These are phyloP conservation scores for Rhodamnia argentea DNA, from an alignment of 345 rosid species.

Conservation along the genomic window DNA sequence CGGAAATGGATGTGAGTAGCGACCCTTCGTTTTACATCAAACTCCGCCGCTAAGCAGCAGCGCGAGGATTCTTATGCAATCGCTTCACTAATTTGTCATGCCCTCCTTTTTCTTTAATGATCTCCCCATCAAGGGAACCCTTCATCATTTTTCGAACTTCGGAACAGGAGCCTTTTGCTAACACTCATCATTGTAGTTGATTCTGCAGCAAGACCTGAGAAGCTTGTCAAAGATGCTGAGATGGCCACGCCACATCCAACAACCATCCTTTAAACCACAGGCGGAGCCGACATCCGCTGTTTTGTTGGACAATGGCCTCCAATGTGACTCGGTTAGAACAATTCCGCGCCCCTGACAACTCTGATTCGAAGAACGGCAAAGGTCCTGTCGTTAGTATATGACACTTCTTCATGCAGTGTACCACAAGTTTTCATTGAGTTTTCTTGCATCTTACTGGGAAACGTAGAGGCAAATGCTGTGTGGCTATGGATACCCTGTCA, in stretches of 20 bases:
- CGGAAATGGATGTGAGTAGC: not conserved
- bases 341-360: constrained; percentile 73
- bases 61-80: not conserved
- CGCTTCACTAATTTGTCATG: not conserved
- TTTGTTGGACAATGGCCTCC: constrained; percentile 46
- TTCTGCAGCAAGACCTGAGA: constrained; percentile 73
- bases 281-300: constrained; percentile 81
- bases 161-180: not conserved
- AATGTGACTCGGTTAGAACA: constrained; percentile 78
- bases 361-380: constrained; percentile 58
- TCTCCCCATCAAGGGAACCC: not conserved
- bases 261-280: constrained; percentile 58
- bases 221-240: constrained; percentile 49
- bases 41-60: not conserved
- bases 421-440: not conserved
- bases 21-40: not conserved
- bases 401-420: constrained; percentile 15
- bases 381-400: constrained; percentile 76
- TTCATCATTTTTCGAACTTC: not conserved
- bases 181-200: not conserved
- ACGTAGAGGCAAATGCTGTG: not conserved
- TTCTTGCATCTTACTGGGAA: not conserved
- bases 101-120: not conserved
- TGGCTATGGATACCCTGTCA: rapidly evolving
- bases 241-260: constrained; percentile 58